Base-by-base conservation (phyloP, 2,329 filamentous ascomycete genomes). In the Colletotrichum sp. region DNA sequence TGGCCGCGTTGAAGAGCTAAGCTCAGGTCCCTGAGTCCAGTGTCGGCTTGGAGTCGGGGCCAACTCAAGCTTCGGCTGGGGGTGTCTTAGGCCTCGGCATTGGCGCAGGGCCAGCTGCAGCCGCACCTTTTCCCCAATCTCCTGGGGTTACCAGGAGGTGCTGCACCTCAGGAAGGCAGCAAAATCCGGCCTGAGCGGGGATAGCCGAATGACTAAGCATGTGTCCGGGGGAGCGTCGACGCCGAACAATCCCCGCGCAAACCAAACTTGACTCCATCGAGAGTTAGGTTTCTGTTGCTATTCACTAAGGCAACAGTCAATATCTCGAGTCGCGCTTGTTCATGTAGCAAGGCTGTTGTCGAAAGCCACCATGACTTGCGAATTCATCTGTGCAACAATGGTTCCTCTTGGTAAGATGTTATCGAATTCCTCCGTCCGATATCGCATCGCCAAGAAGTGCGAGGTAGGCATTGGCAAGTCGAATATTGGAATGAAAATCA, bases 41-140 rank as follows among this genome's bases (percentile, higher is more conserved):
- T 30, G 26, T 52, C 59, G 73, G 57, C 30, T 28, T 68, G 59
- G 57, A 57, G 64, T 73, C 57, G 73, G 73, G 63, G 64, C 69
- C 64, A 34, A 63, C 69, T 72, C 69, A 57, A 76, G 71, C 74
- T 68, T 76, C 74, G 74, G 74, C 74, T 69, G 65, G 48, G 73
- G 71, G 32, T 68, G 65, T 48, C 57, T 73, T 65, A 74, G 70
- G 74, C 74, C 74, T 76, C 74, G 74, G 74, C 74, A 76, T 74
- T 74, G 71, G 66, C 64, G 59, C n/a, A 65, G 28, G 26, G 57
- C 64, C 70, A 74, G 65, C 60, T 74, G 69, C 70, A 75, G 70
- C 70, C 73, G 69, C 26, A 64, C 28, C 36, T 52, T 52, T 52
- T 52, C 71, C 52, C 65, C 71, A 61, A 67, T 52, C 65, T n/a